Evolutionary conservation across 495 filamentous ascomycete genomes (phyloP).

Genomic region (Xylaria scruposa): DNA sequence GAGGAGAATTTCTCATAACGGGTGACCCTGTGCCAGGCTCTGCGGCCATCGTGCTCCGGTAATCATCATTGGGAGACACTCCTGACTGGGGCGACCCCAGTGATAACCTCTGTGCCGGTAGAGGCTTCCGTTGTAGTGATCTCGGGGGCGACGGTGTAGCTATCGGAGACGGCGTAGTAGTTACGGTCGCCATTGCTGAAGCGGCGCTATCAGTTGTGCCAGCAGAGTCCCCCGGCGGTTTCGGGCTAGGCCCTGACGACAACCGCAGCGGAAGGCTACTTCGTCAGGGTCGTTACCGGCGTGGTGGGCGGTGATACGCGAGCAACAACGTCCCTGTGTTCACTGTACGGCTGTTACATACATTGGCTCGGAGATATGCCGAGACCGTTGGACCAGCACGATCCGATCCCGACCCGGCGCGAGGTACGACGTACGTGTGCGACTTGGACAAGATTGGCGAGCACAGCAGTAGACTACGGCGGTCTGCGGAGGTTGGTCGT

Average conservation of each 20-base stretch:
- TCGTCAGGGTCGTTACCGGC: slow-evolving; percentile 17
- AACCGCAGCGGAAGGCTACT: neutral
- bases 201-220: slow-evolving; percentile 14
- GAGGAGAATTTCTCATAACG: slow-evolving; percentile 45
- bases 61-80: slow-evolving; percentile 46
- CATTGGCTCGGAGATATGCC: slow-evolving; percentile 31
- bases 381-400: slow-evolving; percentile 28
- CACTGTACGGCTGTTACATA: slow-evolving; percentile 33
- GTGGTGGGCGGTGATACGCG: slow-evolving; percentile 15
- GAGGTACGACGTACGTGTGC: slow-evolving; percentile 25
- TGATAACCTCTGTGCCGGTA: slow-evolving; percentile 43
- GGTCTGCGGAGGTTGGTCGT: slow-evolving; percentile 4
- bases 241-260: slow-evolving; percentile 20
- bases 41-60: slow-evolving; percentile 45
- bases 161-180: slow-evolving; percentile 44
- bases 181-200: slow-evolving; percentile 54
- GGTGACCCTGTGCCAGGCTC: slow-evolving; percentile 42
- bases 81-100: slow-evolving; percentile 33
- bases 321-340: slow-evolving; percentile 32
- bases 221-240: slow-evolving; percentile 23
- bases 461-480: neutral
- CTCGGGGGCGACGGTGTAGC: slow-evolving; percentile 44
- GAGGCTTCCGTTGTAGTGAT: slow-evolving; percentile 50
- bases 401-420: slow-evolving; percentile 2
- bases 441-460: neutral